These are phyloP conservation scores for Rutstroemia sp. DNA, from an alignment of 2,329 filamentous ascomycete genomes.

Conservation along the genomic window DNA sequence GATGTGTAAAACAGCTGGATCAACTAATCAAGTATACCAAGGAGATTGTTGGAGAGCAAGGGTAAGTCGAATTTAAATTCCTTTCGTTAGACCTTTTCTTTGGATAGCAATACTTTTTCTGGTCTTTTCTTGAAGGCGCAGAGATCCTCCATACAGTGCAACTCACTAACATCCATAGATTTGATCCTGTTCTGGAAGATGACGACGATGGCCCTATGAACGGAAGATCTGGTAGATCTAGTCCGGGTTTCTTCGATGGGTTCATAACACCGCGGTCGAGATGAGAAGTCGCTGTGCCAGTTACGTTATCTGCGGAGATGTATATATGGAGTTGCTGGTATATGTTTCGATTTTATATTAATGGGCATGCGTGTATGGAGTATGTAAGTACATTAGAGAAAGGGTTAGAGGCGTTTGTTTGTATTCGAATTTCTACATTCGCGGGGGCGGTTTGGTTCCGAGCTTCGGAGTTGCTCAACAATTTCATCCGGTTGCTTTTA, in stretches of 20 bases:
- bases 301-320: too few species aligned
- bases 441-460: too few species aligned
- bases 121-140: too few species aligned
- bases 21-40: conserved; percentile 49
- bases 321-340: too few species aligned
- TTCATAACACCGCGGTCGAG: conserved; percentile 2
- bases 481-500: too few species aligned
- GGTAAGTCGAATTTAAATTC: conserved; percentile 23
- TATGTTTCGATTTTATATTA: too few species aligned
- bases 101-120: too few species aligned
- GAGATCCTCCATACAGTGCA: not conserved
- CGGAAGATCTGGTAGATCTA: not conserved
- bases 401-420: too few species aligned
- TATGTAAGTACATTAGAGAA: too few species aligned
- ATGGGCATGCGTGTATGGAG: too few species aligned
- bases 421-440: too few species aligned
- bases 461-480: too few species aligned
- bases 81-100: not conserved
- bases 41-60: conserved; percentile 48
- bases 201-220: conserved; percentile 11
- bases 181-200: conserved; percentile 14
- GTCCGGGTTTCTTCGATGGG: not conserved
- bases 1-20: conserved; percentile 45
- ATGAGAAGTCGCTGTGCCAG: not conserved
- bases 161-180: not conserved